phyloP scores from a whole-genome alignment of 352 stramenopile species.

The Phytophthora citrophthora region DNA sequence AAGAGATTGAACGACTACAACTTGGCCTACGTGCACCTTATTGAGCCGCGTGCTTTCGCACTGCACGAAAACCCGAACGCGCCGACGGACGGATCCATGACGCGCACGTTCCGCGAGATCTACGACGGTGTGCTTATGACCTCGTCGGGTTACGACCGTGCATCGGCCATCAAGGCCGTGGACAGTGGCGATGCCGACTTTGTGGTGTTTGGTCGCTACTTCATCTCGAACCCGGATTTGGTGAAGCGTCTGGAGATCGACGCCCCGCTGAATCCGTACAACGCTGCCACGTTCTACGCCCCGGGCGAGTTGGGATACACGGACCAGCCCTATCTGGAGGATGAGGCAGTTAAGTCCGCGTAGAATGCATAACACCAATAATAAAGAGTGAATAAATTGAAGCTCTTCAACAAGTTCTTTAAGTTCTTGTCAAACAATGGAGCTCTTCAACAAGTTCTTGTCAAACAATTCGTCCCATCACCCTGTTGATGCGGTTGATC shows the following conservation, averaged over 20 bases:
- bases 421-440: too few relatives aligned
- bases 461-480: constrained; percentile 17
- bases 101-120: constrained; percentile 47
- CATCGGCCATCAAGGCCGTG: constrained; percentile 40
- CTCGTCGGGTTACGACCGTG: constrained; percentile 47
- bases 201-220: constrained; percentile 58
- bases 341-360: constrained; percentile 3
- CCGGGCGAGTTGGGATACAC: constrained; percentile 44
- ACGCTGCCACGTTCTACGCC: constrained; percentile 44
- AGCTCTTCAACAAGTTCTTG: not conserved
- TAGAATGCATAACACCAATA: constrained; percentile 5
- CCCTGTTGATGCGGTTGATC: constrained; percentile 4
- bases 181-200: constrained; percentile 45
- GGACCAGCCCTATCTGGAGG: constrained; percentile 43
- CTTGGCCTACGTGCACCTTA: constrained; percentile 54
- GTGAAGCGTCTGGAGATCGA: constrained; percentile 48
- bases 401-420: too few relatives aligned
- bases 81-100: constrained; percentile 45
- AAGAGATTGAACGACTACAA: constrained; percentile 51
- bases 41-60: constrained; percentile 48
- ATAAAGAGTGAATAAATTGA: not conserved
- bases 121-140: constrained; percentile 63
- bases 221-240: constrained; percentile 52
- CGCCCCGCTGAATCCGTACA: constrained; percentile 45
- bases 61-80: constrained; percentile 36